A percentile compares a stretch with the other conserved stretches of the same genome.
Conservation (phyloP, 2,329 filamentous ascomycete species). For the Dactylellina sp. region DNA sequence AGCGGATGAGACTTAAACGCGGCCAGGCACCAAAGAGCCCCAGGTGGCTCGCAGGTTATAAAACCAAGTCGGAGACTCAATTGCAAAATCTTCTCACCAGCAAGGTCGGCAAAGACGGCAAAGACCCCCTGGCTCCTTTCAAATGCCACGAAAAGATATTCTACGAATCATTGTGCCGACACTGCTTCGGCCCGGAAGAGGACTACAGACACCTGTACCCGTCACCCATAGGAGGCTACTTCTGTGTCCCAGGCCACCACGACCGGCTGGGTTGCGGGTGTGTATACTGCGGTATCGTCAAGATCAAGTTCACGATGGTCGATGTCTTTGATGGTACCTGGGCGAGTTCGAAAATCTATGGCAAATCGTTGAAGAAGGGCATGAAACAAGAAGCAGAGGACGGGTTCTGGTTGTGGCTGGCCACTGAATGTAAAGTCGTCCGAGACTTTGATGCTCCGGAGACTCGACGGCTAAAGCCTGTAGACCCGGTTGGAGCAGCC, state of each 20-base stretch:
- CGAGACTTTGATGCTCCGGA: conserved; percentile 14
- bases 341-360: conserved; percentile 16
- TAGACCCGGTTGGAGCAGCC: conserved; percentile 2
- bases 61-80: conserved; percentile 11
- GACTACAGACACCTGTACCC: not conserved
- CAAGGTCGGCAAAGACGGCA: not conserved
- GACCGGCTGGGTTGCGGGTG: conserved; percentile 5
- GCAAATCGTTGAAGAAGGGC: conserved; percentile 7
- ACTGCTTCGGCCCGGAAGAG: conserved; percentile 12
- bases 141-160: conserved; percentile 32
- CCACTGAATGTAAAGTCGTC: conserved; percentile 26
- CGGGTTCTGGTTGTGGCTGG: conserved; percentile 21
- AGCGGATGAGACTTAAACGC: not conserved
- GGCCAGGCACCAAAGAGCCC: conserved; percentile 20
- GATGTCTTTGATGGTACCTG: conserved; percentile 25
- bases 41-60: conserved; percentile 25
- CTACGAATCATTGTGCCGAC: conserved; percentile 31
- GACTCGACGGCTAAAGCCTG: conserved; percentile 3
- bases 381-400: conserved; percentile 1
- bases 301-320: conserved; percentile 15
- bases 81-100: not conserved
- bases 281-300: conserved; percentile 29
- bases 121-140: not conserved
- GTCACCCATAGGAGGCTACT: not conserved
- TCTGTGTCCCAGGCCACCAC: not conserved